Evolutionary conservation across 139 green algal species (phyloP).

Genomic region (Zygnema circumcarinatum): DNA sequence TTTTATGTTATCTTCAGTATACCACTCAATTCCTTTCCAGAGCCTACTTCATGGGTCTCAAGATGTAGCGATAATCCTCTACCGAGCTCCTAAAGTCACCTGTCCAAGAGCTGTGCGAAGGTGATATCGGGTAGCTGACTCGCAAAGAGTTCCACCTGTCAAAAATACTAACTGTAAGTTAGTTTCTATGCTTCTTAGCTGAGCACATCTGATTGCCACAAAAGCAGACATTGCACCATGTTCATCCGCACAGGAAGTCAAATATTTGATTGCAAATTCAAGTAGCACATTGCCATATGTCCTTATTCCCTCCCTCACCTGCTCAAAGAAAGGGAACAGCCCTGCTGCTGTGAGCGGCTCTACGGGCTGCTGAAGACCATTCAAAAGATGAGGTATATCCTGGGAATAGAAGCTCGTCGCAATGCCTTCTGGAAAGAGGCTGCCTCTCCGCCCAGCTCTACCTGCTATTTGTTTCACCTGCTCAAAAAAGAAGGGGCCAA

Average conservation of each 20-base stretch:
- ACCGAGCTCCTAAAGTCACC: not conserved
- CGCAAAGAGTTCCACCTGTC: slow-evolving; percentile 54
- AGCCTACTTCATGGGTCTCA: too few relatives aligned
- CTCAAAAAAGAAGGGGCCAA: too few relatives aligned
- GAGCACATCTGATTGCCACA: too few relatives aligned
- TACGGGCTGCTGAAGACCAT: slow-evolving; percentile 39
- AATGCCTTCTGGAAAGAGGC: slow-evolving; percentile 44
- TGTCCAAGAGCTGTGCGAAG: slow-evolving; percentile 48
- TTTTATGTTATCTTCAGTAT: too few relatives aligned
- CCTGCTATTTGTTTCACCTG: slow-evolving; percentile 71
- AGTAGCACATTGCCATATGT: too few relatives aligned
- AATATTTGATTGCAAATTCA: too few relatives aligned
- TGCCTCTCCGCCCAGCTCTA: slow-evolving; percentile 61
- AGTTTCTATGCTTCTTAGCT: too few relatives aligned
- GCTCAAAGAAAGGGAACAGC: slow-evolving; percentile 74
- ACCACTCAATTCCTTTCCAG: too few relatives aligned
- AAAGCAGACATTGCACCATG: too few relatives aligned
- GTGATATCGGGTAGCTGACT: slow-evolving; percentile 30
- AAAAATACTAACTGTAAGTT: not conserved
- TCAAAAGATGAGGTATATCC: slow-evolving; percentile 36
- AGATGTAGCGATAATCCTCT: too few relatives aligned
- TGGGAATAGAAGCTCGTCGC: slow-evolving; percentile 31
- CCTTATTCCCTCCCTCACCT: too few relatives aligned
- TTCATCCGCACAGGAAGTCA: too few relatives aligned
- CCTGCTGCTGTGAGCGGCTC: slow-evolving; percentile 14